These are phyloP conservation scores for Neoscytalidium dimidiatum DNA, from an alignment of 2,329 filamentous ascomycete genomes.

Conservation along the genomic window DNA sequence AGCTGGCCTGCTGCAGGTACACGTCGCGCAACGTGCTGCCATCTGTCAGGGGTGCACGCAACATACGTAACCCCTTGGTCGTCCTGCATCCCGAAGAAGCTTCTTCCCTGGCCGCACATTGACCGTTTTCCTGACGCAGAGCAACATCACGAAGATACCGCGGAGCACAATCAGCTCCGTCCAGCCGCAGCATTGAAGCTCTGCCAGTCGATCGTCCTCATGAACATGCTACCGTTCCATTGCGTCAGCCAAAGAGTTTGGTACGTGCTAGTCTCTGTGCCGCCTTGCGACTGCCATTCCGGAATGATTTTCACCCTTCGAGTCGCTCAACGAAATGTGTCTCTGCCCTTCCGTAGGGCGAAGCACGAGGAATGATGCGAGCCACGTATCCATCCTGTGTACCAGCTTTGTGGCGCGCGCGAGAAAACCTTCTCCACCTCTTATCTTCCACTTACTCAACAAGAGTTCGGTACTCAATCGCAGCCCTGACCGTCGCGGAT, in stretches of 20 bases:
- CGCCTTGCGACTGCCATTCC: background rate
- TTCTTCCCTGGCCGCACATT: background rate
- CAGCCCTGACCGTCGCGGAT: background rate
- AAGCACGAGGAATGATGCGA: background rate
- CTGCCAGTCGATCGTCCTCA: background rate
- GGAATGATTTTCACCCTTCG: background rate
- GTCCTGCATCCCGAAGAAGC: background rate
- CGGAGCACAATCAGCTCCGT: background rate
- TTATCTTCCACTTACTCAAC: background rate
- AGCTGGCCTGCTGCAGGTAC: conserved; percentile 12
- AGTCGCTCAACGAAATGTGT: background rate
- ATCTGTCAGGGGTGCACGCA: background rate
- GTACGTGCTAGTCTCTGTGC: background rate
- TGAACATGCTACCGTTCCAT: conserved; percentile 17
- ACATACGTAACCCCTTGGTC: background rate
- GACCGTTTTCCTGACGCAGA: background rate
- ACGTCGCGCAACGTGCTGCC: conserved; percentile 16
- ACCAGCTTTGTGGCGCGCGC: background rate
- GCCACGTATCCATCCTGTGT: background rate
- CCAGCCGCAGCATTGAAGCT: background rate
- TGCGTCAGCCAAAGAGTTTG: background rate
- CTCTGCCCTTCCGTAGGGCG: background rate
- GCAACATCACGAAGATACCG: conserved; percentile 2
- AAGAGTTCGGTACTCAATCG: background rate
- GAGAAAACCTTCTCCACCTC: background rate